Evolutionary conservation across 2,329 filamentous ascomycete genomes (phyloP).

Genomic region (Blastomyces emzantsi): DNA sequence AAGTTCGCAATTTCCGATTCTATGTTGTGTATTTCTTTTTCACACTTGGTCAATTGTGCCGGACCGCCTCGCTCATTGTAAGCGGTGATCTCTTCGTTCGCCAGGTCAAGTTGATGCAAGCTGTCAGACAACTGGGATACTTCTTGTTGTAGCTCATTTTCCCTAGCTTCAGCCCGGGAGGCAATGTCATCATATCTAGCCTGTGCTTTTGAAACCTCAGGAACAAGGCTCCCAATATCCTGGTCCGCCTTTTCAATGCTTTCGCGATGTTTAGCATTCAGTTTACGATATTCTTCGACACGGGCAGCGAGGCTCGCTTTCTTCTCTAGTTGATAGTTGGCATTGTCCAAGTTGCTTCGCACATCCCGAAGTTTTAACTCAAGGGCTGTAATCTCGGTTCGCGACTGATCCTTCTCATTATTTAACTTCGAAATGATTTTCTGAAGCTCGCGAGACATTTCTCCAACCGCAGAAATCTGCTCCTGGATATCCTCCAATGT

Average conservation of each 20-base stretch:
- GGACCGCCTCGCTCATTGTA: conserved; percentile 71
- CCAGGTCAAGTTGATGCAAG: conserved; percentile 64
- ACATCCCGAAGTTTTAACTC: conserved; percentile 72
- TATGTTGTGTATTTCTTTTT: conserved; percentile 58
- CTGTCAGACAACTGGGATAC: conserved; percentile 64
- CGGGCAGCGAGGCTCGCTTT: conserved; percentile 62
- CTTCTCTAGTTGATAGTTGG: conserved; percentile 68
- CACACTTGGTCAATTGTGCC: conserved; percentile 58
- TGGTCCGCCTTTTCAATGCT: conserved; percentile 59
- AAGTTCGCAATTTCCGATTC: conserved; percentile 56
- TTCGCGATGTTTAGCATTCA: conserved; percentile 60
- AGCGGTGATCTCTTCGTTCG: conserved; percentile 66
- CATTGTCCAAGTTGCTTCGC: conserved; percentile 60
- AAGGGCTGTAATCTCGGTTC: conserved; percentile 57
- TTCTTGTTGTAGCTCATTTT: conserved; percentile 61
- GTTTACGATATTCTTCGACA: conserved; percentile 62
- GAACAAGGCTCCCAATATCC: conserved; percentile 64
- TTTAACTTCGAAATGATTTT: conserved; percentile 56
- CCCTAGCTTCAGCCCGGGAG: conserved; percentile 59
- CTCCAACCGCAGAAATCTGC: conserved; percentile 57
- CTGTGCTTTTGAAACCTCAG: conserved; percentile 66
- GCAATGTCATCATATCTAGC: conserved; percentile 68
- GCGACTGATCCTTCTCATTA: conserved; percentile 61
- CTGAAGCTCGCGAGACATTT: conserved; percentile 58
- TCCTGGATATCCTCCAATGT: conserved; percentile 79